phyloP scores from a whole-genome alignment of 1,139 yeast genomes.

The Pichia sp. region DNA sequence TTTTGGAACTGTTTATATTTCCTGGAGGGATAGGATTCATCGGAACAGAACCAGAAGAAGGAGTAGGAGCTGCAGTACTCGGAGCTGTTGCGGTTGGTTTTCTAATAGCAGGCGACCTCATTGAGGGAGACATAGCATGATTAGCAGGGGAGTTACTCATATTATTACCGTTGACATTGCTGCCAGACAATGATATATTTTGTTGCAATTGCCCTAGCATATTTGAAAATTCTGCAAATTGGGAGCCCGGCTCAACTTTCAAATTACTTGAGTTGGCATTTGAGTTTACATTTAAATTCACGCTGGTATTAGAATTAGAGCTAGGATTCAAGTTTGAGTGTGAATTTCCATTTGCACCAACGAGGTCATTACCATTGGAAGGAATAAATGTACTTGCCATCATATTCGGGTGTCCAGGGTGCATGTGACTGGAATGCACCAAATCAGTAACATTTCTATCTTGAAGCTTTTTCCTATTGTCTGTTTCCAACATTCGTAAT shows the following conservation, averaged over 20 bases:
- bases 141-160: conserved; percentile 6
- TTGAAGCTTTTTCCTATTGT: conserved; percentile 40
- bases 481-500: conserved; percentile 49
- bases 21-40: conserved; percentile 17
- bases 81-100: conserved; percentile 18
- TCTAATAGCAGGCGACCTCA: conserved; percentile 18
- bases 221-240: conserved; percentile 28
- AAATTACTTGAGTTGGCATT: not conserved
- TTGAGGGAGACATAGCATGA: conserved; percentile 9
- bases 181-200: conserved; percentile 1
- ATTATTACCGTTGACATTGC: not conserved
- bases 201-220: conserved; percentile 22
- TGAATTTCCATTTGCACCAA: not conserved
- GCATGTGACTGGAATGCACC: not conserved
- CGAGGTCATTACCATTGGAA: not conserved
- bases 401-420: not conserved
- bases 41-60: conserved; percentile 17
- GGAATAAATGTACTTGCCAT: not conserved
- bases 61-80: conserved; percentile 22
- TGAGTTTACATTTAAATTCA: not conserved
- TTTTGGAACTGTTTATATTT: conserved; percentile 14
- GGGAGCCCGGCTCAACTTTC: conserved; percentile 16
- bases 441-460: not conserved
- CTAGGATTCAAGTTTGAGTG: not conserved
- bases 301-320: not conserved